These are phyloP conservation scores for Talaromyces borbonicus DNA, from an alignment of 495 filamentous ascomycete species.

Conservation along the genomic window DNA sequence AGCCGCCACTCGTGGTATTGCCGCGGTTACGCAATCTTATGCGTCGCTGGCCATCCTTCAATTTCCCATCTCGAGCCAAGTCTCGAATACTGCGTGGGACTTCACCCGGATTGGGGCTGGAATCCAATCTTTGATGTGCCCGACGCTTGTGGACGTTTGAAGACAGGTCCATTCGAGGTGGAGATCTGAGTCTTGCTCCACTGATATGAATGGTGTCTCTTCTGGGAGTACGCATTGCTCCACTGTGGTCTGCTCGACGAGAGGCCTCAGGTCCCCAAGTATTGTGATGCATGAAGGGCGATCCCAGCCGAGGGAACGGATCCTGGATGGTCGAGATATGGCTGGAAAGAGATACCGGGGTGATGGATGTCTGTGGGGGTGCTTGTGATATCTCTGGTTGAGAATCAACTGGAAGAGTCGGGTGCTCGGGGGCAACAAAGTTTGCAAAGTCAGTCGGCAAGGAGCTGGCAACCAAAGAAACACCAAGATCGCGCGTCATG, in stretches of 20 bases:
- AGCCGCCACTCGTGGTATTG: constrained; percentile 32
- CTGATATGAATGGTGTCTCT: constrained; percentile 36
- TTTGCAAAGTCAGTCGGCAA: constrained; percentile 62
- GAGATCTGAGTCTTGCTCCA: constrained; percentile 37
- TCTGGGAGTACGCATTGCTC: constrained; percentile 21
- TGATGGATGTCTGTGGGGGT: constrained; percentile 4
- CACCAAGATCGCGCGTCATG: constrained; percentile 68
- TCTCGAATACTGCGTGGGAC: constrained; percentile 41
- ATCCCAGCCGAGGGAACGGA: constrained; percentile 36
- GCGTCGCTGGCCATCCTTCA: constrained; percentile 36
- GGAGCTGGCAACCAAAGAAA: constrained; percentile 74
- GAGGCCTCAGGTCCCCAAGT: constrained; percentile 47
- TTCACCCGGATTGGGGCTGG: constrained; percentile 36
- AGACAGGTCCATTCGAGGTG: constrained; percentile 39
- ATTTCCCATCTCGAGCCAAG: constrained; percentile 33
- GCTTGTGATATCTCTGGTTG: constrained; percentile 14
- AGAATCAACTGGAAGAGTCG: constrained; percentile 8
- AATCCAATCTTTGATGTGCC: constrained; percentile 30
- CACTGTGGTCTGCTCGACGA: constrained; percentile 19
- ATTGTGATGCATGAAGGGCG: constrained; percentile 46
- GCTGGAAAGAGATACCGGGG: constrained; percentile 4
- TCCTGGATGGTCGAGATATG: constrained; percentile 17
- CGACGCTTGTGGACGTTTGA: constrained; percentile 45
- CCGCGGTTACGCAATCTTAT: constrained; percentile 42
- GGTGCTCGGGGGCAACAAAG: constrained; percentile 33